These are phyloP conservation scores for Penicillium paradoxum DNA, from an alignment of 495 filamentous ascomycete genomes.

Conservation along the genomic window DNA sequence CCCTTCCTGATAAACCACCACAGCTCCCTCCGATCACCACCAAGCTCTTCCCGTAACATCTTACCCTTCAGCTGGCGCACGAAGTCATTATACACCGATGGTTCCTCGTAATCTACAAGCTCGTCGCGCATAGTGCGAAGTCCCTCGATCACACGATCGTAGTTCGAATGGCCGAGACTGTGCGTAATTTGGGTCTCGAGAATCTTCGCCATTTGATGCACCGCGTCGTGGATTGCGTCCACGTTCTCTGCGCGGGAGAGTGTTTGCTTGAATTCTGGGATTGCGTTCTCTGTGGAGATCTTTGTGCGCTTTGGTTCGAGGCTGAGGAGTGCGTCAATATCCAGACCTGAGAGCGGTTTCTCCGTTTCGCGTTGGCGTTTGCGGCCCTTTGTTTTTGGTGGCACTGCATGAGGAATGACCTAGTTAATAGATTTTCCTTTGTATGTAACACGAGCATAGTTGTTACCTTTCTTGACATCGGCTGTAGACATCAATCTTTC, in stretches of 20 bases:
- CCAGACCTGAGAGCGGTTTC: slow-evolving; percentile 86
- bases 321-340: slow-evolving; percentile 72
- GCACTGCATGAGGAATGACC: slow-evolving; percentile 50
- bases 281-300: slow-evolving; percentile 74
- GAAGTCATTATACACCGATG: slow-evolving; percentile 71
- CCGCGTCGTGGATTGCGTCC: slow-evolving; percentile 59
- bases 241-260: slow-evolving; percentile 59
- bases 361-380: slow-evolving; percentile 63
- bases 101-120: slow-evolving; percentile 69
- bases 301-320: slow-evolving; percentile 51
- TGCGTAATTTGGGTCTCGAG: slow-evolving; percentile 63
- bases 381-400: slow-evolving; percentile 73
- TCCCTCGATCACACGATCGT: slow-evolving; percentile 70
- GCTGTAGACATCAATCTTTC: slow-evolving; percentile 61
- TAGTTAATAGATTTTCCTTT: neutral
- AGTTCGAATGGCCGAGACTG: slow-evolving; percentile 70
- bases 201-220: slow-evolving; percentile 68
- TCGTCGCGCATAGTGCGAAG: slow-evolving; percentile 75
- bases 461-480: slow-evolving; percentile 77
- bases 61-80: slow-evolving; percentile 66
- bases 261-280: slow-evolving; percentile 88
- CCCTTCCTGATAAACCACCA: slow-evolving; percentile 68
- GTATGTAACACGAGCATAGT: neutral
- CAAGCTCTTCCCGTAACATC: slow-evolving; percentile 64
- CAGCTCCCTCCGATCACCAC: slow-evolving; percentile 76